A percentile compares a stretch with the other conserved stretches of the same genome.
These are phyloP conservation scores for Kwoniella shandongensis DNA, from an alignment of 768 basidiomycete species.

Conservation along the genomic window DNA sequence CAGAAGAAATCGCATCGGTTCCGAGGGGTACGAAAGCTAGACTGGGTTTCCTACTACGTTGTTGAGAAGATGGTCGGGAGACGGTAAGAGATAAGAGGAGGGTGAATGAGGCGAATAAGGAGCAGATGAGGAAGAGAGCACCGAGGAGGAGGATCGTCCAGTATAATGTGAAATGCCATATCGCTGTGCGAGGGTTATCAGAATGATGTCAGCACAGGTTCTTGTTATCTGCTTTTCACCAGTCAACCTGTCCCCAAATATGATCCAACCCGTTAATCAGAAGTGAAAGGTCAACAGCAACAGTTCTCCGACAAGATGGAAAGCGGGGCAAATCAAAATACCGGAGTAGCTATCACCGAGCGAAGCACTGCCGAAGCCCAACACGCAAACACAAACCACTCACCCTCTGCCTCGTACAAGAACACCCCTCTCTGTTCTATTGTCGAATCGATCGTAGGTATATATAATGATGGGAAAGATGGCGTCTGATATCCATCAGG, in stretches of 20 bases:
- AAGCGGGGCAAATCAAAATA: too few species aligned
- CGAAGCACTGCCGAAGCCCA: background rate
- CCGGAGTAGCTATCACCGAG: background rate
- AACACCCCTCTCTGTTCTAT: conserved; percentile 32
- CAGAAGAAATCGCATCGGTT: too few species aligned
- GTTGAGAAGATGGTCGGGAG: conserved; percentile 17
- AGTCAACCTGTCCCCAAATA: too few species aligned
- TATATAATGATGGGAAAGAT: conserved; percentile 40
- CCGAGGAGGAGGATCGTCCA: conserved; percentile 41
- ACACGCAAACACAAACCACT: conserved; percentile 1
- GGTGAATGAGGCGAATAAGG: conserved; percentile 28
- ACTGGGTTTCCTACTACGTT: background rate
- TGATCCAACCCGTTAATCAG: too few species aligned
- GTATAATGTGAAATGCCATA: conserved; percentile 49
- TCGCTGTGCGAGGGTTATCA: conserved; percentile 21
- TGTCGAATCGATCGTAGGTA: conserved; percentile 28
- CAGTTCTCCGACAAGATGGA: too few species aligned
- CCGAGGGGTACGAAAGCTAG: background rate
- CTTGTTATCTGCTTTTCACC: too few species aligned
- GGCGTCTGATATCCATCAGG: conserved; percentile 40
- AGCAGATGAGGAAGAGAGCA: conserved; percentile 33
- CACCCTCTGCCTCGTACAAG: conserved; percentile 47
- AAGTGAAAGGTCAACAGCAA: too few species aligned
- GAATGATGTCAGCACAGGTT: too few species aligned
- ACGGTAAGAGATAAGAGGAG: conserved; percentile 30